These are phyloP conservation scores for Cladochytrium tenue DNA, from an alignment of 371 early-diverging fungal species.

Conservation along the genomic window DNA sequence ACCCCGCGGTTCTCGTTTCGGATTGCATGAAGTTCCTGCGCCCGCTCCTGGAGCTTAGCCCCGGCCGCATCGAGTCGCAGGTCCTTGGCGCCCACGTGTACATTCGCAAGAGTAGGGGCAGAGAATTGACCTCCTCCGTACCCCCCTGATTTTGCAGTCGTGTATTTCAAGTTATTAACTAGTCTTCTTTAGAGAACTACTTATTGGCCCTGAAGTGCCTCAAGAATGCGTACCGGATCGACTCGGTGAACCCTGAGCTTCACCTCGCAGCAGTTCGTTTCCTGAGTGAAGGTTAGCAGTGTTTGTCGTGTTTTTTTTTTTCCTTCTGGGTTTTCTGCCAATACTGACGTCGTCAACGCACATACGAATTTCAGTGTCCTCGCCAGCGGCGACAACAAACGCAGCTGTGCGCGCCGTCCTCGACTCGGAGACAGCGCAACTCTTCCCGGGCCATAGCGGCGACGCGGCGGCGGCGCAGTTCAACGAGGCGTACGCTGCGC, in stretches of 20 bases:
- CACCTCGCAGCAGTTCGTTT: slow-evolving; percentile 16
- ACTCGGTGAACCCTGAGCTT: slow-evolving; percentile 20
- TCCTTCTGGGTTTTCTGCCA: too few species aligned
- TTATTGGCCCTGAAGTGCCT: slow-evolving; percentile 72
- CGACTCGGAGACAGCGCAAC: background rate
- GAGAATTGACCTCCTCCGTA: background rate
- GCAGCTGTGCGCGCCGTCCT: background rate
- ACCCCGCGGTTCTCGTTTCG: slow-evolving; percentile 66
- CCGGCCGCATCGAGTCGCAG: slow-evolving; percentile 56
- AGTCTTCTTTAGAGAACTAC: slow-evolving; percentile 58
- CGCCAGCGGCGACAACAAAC: background rate
- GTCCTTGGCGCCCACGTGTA: slow-evolving; percentile 75
- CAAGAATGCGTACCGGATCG: slow-evolving; percentile 44
- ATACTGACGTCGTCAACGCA: too few species aligned
- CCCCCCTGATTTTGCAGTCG: background rate
- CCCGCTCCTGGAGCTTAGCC: slow-evolving; percentile 61
- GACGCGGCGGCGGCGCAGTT: slow-evolving; percentile 10
- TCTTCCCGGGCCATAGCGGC: background rate
- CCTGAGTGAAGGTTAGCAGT: slow-evolving; percentile 11
- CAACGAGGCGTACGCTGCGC: slow-evolving; percentile 20
- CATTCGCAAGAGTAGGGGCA: slow-evolving; percentile 64
- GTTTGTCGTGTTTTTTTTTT: background rate
- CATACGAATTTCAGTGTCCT: too few species aligned
- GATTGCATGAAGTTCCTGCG: slow-evolving; percentile 77
- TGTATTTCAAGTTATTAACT: too few species aligned